Conservation (phyloP, 2,329 filamentous ascomycete species). For the Xylaria multiplex region DNA sequence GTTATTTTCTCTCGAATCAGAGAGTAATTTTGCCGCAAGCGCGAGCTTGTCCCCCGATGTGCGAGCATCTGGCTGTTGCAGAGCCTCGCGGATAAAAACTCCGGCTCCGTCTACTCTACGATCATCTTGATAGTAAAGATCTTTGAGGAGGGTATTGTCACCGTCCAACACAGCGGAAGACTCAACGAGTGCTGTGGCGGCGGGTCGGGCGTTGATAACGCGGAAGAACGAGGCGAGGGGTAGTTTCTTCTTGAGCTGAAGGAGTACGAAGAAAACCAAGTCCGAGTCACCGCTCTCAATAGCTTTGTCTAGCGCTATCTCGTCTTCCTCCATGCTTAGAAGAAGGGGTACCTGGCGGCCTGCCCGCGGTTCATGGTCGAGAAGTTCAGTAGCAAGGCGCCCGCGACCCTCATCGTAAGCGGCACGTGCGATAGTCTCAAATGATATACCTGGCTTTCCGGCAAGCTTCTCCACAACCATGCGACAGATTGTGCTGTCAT, state of each 20-base stretch:
- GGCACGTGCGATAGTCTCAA: conserved; percentile 90
- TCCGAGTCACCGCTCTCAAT: conserved; percentile 96
- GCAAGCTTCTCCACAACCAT: conserved; percentile 87
- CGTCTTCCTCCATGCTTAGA: conserved; percentile 94
- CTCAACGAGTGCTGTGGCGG: conserved; percentile 90
- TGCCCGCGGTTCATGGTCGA: conserved; percentile 93
- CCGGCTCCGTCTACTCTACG: conserved; percentile 87
- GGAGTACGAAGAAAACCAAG: conserved; percentile 86
- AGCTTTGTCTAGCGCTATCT: conserved; percentile 93
- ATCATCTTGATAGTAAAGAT: conserved; percentile 97
- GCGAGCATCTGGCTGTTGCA: conserved; percentile 75
- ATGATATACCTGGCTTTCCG: conserved; percentile 92
- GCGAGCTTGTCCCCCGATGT: conserved; percentile 86
- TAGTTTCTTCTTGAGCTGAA: conserved; percentile 89
- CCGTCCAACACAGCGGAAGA: conserved; percentile 74
- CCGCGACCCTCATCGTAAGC: conserved; percentile 93
- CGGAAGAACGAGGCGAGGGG: conserved; percentile 93
- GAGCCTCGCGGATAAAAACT: conserved; percentile 84
- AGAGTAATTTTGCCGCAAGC: conserved; percentile 82
- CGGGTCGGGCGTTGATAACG: conserved; percentile 83
- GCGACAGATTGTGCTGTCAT: conserved; percentile 87
- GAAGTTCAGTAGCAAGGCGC: conserved; percentile 86
- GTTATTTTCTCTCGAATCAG: conserved; percentile 81
- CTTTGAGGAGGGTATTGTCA: conserved; percentile 87
- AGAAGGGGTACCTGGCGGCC: conserved; percentile 96